Conservation (phyloP, 352 stramenopile species). For the Pythium apleroticum region DNA sequence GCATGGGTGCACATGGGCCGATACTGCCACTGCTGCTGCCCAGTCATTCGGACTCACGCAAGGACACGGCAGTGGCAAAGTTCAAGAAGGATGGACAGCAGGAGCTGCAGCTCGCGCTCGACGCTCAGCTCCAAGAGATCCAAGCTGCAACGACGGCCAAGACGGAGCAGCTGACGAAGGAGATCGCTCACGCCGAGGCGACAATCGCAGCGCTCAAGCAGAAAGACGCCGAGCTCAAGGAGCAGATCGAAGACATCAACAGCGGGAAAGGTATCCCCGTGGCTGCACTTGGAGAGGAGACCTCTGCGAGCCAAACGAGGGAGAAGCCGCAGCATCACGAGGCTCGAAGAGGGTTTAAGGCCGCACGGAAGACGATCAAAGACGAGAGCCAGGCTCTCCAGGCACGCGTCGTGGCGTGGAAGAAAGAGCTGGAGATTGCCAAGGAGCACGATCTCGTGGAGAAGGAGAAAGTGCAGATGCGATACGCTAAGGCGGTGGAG, state of each 20-base stretch:
- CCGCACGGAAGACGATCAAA: constrained; percentile 44
- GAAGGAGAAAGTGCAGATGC: constrained; percentile 14
- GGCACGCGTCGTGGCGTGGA: constrained; percentile 29
- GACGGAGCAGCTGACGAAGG: constrained; percentile 20
- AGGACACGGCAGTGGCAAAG: constrained; percentile 35
- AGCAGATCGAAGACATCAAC: constrained; percentile 63
- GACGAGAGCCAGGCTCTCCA: constrained; percentile 41
- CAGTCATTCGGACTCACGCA: constrained; percentile 20
- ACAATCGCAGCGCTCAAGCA: constrained; percentile 24
- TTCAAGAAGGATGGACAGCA: constrained; percentile 36
- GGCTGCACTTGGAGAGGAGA: not conserved
- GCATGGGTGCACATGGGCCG: constrained; percentile 17
- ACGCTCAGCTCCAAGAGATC: constrained; percentile 27
- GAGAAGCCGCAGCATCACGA: constrained; percentile 31
- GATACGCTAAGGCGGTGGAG: constrained; percentile 17
- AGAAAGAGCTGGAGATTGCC: constrained; percentile 29
- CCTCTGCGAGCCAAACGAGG: not conserved
- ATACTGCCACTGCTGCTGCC: constrained; percentile 30
- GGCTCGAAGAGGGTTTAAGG: constrained; percentile 41
- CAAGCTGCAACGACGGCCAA: constrained; percentile 8
- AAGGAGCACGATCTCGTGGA: constrained; percentile 33
- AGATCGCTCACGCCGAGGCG: constrained; percentile 16
- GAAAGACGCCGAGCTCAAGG: constrained; percentile 38
- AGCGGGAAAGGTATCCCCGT: constrained; percentile 34
- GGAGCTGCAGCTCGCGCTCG: constrained; percentile 24